Percentiles rank a stretch among this genome's conserved stretches.
phyloP scores from a whole-genome alignment of 345 rosid genomes.

The Heritiera littoralis region DNA sequence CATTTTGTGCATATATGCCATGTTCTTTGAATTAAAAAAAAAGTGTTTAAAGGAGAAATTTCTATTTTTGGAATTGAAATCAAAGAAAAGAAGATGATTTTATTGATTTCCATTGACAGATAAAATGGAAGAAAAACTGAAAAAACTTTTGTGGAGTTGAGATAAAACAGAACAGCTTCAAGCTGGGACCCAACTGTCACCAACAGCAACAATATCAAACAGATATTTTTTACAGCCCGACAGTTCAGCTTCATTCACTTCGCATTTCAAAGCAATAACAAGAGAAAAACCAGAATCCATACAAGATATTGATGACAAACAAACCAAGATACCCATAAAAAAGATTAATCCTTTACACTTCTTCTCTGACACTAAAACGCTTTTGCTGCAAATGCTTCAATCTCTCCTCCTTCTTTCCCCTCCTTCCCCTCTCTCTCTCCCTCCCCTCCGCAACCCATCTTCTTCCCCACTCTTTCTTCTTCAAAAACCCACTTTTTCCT shows the following conservation, averaged over 20 bases:
- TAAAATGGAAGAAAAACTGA: neutral
- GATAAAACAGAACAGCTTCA: neutral
- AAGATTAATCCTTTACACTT: neutral
- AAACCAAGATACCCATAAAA: neutral
- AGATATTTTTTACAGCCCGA: constrained; percentile 3
- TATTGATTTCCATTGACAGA: neutral
- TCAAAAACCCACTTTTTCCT: constrained; percentile 25
- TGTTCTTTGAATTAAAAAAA: constrained; percentile 16
- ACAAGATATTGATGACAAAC: neutral
- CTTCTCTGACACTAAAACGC: neutral
- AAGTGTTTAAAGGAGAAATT: no score
- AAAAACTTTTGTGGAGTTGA: neutral
- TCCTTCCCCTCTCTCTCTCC: constrained; percentile 25
- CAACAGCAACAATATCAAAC: neutral
- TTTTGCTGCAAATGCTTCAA: constrained; percentile 39
- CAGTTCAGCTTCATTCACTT: neutral
- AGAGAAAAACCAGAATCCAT: neutral
- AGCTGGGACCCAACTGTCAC: neutral
- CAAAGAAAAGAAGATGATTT: no score
- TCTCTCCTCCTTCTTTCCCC: constrained; percentile 37
- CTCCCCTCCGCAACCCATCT: constrained; percentile 18
- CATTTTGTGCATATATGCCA: no score
- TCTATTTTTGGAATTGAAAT: no score
- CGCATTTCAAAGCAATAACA: neutral
- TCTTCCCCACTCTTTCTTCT: constrained; percentile 19